Base-by-base conservation (phyloP, 2,329 filamentous ascomycete genomes). In the Neonectria ditissima region DNA sequence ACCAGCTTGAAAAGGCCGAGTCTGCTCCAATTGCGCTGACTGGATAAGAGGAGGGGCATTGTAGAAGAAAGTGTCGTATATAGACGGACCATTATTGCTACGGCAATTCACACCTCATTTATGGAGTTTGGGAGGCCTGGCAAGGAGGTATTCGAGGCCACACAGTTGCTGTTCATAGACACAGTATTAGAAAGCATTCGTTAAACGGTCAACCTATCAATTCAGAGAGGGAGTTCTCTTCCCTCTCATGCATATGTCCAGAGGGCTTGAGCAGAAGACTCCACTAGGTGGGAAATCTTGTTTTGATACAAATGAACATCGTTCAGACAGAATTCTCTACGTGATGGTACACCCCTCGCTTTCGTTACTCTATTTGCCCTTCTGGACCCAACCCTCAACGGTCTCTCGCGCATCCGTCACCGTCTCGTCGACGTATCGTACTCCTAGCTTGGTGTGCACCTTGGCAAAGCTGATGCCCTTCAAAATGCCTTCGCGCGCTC, bases 351-450 rank as follows among this genome's bases (percentile, higher is more conserved):
- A 80, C 26, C 60, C 37, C 16, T 70, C 65, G 65, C 72, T 69
- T 73, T 73, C 62, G 55, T 66, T 43, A 59, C 50, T 62, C 65
- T 87, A 94, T 86, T 91, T 92, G 61, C 93, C 94, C 86, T 97
- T 94, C 84, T 89, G 93, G 58, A 98, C 92, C 93, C 94, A 96
- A 65, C 89, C 89, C 84, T 97, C 94, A 62, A 97, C 82, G 53
- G 86, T 86, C 80, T 94, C 91, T 73, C 94, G 87, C 62, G 88
- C 91, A 58, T 90, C 87, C 64, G 86, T 87, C 57, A 97, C 91
- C 83, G 92, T 94, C 66, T 93, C 91, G 76, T 97, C 91, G 65
- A 97, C 88, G 82, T 91, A 92, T 69, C 84, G 85, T 66, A 89
- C 86, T 52, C 89, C 89, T 77, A 93, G 86, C 71, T 90, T 84